Conservation (phyloP, 2,329 filamentous ascomycete species). For the Trichoderma sp. region DNA sequence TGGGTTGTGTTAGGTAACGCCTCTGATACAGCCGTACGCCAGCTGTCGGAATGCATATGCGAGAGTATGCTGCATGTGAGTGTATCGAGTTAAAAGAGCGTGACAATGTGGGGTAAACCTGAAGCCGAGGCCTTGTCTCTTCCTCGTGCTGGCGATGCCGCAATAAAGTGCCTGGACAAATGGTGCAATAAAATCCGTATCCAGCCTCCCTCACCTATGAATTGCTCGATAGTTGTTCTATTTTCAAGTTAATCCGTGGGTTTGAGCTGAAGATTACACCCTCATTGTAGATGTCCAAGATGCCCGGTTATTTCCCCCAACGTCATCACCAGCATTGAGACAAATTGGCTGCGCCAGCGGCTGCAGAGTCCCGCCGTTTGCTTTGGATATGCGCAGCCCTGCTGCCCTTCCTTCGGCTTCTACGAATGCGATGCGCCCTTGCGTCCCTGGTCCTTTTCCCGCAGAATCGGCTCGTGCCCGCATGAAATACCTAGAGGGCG, state of each 20-base stretch:
- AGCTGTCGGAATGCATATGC: neutral
- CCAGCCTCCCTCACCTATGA: too few relatives aligned
- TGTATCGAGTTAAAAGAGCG: neutral
- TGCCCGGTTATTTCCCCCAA: neutral
- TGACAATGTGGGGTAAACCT: neutral
- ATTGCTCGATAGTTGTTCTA: too few relatives aligned
- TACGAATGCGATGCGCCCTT: neutral
- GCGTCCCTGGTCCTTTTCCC: neutral
- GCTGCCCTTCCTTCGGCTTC: constrained; percentile 7
- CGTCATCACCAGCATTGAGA: neutral
- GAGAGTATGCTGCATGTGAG: neutral
- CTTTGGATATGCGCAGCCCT: neutral
- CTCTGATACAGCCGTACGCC: accelerated
- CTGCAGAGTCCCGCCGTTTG: neutral
- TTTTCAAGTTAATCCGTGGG: too few relatives aligned
- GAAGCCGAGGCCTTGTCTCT: neutral
- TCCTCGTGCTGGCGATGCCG: too few relatives aligned
- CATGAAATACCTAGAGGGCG: neutral
- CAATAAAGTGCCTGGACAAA: too few relatives aligned
- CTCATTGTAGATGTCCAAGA: neutral
- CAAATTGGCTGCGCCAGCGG: constrained; percentile 7
- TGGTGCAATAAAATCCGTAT: too few relatives aligned
- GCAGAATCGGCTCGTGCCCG: neutral
- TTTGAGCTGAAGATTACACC: too few relatives aligned
- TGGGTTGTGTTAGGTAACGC: neutral